Base-by-base conservation (phyloP, 2,329 filamentous ascomycete species). In the Ophiostoma montium region DNA sequence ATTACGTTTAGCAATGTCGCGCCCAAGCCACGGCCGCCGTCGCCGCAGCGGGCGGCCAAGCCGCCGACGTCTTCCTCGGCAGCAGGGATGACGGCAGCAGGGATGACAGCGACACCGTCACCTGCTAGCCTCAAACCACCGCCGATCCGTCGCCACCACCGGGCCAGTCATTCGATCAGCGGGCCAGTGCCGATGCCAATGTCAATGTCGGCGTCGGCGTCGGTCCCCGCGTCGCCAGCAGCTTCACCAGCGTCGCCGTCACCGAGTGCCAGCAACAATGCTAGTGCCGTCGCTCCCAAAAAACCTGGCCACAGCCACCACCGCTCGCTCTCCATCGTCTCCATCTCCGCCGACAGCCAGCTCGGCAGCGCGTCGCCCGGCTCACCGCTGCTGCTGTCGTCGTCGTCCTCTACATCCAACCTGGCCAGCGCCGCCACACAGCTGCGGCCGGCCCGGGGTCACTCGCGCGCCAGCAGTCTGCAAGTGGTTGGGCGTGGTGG, bases 1-100 rank as follows among this genome's bases (percentile, higher is more conserved):
- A 94, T 98, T 64, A 95, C 86, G 46, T 98, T 98, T 69, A 90
- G 84, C 67, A 98, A 98, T 63, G 75, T 89, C 54, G 74, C 78
- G 21, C 39, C 39, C 41, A 50, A 50, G 52, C 55, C 42, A 32
- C 30, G 46, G 51, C 46, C 12, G 35, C 19, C 36, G n/a, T 15
- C 35, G n/a, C n/a, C n/a, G n/a, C n/a, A n/a, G n/a, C n/a, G n/a
- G n/a, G n/a, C n/a, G n/a, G n/a, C n/a, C n/a, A n/a, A n/a, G n/a
- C n/a, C n/a, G n/a, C n/a, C n/a, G n/a, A n/a, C n/a, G n/a, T n/a
- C n/a, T n/a, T n/a, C n/a, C n/a, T n/a, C n/a, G n/a, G n/a, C n/a
- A n/a, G 10, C 42, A 43, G 10, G 18, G 18, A 15, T 23, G 21
- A 8, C 35, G 19, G 15, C n/a, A 19, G n/a, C 35, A 41, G 8